phyloP scores from a whole-genome alignment of 2,329 filamentous ascomycete genomes.

The Cladosporium austrohemisphaericum region DNA sequence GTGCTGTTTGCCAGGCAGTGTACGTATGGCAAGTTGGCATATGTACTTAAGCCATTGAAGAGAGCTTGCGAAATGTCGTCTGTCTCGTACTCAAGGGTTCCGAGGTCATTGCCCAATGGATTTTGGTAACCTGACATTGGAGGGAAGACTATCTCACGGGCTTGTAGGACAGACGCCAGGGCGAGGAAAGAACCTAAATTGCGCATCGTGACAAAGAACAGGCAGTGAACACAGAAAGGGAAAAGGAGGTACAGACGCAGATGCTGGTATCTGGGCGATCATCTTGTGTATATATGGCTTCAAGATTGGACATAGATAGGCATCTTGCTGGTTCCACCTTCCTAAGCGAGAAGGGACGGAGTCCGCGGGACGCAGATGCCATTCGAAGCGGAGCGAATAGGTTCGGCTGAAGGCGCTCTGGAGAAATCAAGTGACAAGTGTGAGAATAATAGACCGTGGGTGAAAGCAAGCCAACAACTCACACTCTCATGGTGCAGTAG shows the following conservation, averaged over 20 bases:
- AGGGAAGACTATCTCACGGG: constrained; percentile 45
- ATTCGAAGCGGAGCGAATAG: too few relatives aligned
- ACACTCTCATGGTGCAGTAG: too few relatives aligned
- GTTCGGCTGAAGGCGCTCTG: too few relatives aligned
- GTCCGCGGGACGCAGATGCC: constrained; percentile 9
- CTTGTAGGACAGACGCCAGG: constrained; percentile 16
- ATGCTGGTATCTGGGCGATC: too few relatives aligned
- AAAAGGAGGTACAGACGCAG: background rate
- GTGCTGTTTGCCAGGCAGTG: constrained; percentile 38
- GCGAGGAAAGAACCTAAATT: constrained; percentile 7
- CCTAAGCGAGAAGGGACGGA: constrained; percentile 7
- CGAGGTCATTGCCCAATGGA: constrained; percentile 27
- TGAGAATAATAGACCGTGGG: too few relatives aligned
- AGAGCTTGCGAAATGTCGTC: constrained; percentile 22
- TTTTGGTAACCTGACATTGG: constrained; percentile 36
- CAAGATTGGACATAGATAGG: background rate
- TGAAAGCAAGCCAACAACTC: too few relatives aligned
- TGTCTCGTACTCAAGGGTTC: constrained; percentile 14
- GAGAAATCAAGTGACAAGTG: too few relatives aligned
- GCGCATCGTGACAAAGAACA: background rate
- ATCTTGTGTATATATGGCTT: background rate
- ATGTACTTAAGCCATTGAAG: constrained; percentile 46
- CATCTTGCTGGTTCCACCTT: background rate
- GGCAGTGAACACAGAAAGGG: too few relatives aligned
- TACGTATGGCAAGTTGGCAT: constrained; percentile 47